Conservation (phyloP, 345 rosid genomes). For the Arabis alpina region DNA sequence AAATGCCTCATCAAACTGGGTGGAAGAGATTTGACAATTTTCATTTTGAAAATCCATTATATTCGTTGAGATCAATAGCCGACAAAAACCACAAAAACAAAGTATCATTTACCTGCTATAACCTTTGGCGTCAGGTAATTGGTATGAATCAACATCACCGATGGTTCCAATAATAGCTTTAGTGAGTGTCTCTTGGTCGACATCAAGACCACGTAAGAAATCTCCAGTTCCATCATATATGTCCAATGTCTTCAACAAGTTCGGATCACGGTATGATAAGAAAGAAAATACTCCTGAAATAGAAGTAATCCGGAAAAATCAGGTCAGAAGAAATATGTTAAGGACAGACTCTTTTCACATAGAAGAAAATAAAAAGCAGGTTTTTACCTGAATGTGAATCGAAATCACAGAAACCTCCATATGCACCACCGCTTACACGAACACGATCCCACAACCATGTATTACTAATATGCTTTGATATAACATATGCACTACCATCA, state of each 20-base stretch:
- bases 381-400: constrained; percentile 88
- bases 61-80: background rate
- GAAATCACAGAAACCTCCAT: constrained; percentile 95
- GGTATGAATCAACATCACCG: constrained; percentile 86
- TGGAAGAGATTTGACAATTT: constrained; percentile 19
- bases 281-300: constrained; percentile 67
- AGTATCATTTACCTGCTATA: constrained; percentile 57
- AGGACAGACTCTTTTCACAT: background rate
- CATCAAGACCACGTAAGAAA: constrained; percentile 69
- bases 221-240: constrained; percentile 77
- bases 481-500: constrained; percentile 88
- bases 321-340: constrained; percentile 6
- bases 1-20: constrained; percentile 65
- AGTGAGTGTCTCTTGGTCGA: constrained; percentile 74
- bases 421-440: constrained; percentile 97
- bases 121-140: constrained; percentile 94
- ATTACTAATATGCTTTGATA: constrained; percentile 82
- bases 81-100: too few relatives aligned
- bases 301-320: constrained; percentile 17
- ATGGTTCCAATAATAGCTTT: constrained; percentile 93
- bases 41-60: constrained; percentile 3
- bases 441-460: constrained; percentile 99
- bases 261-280: constrained; percentile 87
- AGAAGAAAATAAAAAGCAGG: constrained; percentile 31
- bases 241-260: constrained; percentile 77